phyloP scores from a whole-genome alignment of 331 rosid genomes.

The Acacia concinna region DNA sequence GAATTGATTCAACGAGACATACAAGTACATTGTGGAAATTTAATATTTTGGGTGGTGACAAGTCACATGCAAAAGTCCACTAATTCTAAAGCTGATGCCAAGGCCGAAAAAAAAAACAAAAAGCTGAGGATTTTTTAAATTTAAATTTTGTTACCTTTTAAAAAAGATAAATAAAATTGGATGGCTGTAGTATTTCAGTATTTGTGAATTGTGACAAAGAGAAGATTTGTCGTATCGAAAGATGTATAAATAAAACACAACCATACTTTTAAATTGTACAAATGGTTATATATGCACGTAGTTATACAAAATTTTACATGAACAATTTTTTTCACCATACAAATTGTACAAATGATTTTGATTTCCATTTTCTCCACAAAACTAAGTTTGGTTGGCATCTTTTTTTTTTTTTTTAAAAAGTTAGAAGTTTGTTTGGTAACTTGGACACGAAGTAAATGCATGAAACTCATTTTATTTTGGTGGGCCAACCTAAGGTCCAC shows the following conservation, averaged over 20 bases:
- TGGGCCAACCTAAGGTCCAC: constrained; percentile 30
- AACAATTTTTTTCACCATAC: neutral
- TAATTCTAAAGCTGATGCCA: neutral
- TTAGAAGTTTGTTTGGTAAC: neutral
- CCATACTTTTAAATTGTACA: neutral
- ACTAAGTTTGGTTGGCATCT: neutral
- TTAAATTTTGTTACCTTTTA: neutral
- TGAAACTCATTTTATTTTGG: constrained; percentile 10
- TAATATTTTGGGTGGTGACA: constrained; percentile 28
- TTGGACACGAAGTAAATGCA: neutral
- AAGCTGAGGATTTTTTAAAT: neutral
- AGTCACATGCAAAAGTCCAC: constrained; percentile 22
- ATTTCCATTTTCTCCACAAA: neutral
- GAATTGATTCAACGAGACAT: constrained; percentile 10
- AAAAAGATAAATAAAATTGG: neutral
- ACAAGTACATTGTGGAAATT: constrained; percentile 18
- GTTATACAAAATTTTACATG: neutral
- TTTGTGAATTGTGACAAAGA: too few relatives aligned
- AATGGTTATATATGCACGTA: neutral
- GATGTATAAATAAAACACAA: too few relatives aligned
- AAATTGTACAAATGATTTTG: neutral
- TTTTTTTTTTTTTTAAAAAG: neutral
- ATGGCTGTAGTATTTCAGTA: neutral
- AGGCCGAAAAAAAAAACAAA: too few relatives aligned
- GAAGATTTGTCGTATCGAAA: too few relatives aligned